Evolutionary conservation across 306 rosid species (phyloP).

Genomic region (Vigna mungo): DNA sequence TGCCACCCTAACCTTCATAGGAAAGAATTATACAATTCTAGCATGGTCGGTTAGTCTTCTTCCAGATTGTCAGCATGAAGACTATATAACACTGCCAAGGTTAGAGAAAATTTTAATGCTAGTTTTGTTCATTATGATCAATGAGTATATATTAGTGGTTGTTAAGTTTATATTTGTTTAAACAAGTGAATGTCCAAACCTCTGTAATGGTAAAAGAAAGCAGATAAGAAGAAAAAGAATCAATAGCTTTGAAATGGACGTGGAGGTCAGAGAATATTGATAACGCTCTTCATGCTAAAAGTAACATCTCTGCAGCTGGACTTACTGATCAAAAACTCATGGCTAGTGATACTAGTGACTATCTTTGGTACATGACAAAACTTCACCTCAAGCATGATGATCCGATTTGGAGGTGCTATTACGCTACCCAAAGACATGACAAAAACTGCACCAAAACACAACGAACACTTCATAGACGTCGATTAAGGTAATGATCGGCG

Average conservation of each 20-base stretch:
- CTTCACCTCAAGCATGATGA: constrained; percentile 48
- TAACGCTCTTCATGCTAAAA: constrained; percentile 41
- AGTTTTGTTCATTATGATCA: background rate
- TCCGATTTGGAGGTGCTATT: constrained; percentile 40
- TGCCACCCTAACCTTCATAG: constrained; percentile 50
- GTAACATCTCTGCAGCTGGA: background rate
- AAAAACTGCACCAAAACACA: no score
- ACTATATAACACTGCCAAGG: constrained; percentile 65
- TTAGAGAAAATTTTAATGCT: background rate
- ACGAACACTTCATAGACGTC: no score
- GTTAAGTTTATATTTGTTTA: background rate
- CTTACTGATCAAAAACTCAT: constrained; percentile 59
- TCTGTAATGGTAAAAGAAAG: constrained; percentile 50
- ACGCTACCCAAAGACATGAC: no score
- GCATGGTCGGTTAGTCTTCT: constrained; percentile 78
- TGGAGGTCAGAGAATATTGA: constrained; percentile 62
- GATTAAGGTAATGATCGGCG: no score
- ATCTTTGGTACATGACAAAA: constrained; percentile 56
- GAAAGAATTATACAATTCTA: constrained; percentile 44
- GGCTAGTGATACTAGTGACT: constrained; percentile 56
- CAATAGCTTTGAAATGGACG: constrained; percentile 50
- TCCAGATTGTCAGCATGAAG: constrained; percentile 58
- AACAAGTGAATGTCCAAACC: constrained; percentile 66
- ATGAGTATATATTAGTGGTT: background rate
- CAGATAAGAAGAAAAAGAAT: constrained; percentile 52